Evolutionary conservation across 495 filamentous ascomycete species (phyloP), one percentile per base, ranked within the genome.

Genomic region (Aspergillus hancockii): DNA sequence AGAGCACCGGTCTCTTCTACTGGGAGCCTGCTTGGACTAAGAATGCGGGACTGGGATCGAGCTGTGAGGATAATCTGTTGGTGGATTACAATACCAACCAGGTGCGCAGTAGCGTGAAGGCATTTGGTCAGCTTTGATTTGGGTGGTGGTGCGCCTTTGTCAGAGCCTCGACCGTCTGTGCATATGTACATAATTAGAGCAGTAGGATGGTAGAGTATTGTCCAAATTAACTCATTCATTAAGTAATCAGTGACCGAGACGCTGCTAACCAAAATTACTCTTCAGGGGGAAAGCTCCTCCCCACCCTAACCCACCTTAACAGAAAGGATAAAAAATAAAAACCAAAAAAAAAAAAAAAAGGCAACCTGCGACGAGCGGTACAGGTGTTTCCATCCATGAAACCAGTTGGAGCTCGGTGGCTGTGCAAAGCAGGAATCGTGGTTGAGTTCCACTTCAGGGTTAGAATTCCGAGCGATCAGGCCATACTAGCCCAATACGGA

Each of bases 1-100:
- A 79, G 12, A 75, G 74, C 0, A 22, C 74, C 54, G 87, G 86
- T 0, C 59, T 90, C 45, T 88, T 88, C 64, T 90, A 89, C 55
- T 90, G 88, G 87, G 86, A 90, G 66, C 88, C 86, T 4, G 85
- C 81, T 8, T 90, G 86, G 87, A 75, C 88, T 46, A 71, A 83
- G 46, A 89, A 89, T 67, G 80, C 79, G 13, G 79, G 68, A 13
- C 69, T 89, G 56, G 87, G 88, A 22, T 79, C 78, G 38, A 79
- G 78, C 25, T 84, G 81, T 62, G 59, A 67, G 28, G 75, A 83
- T 69, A 79, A 77, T 63, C 54, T 81, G 55, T 61, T 83, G 70
- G 70, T 82, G 58, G 71, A 69, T 53, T 74, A 49, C 23, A 25
- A 52, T 21, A 68, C 55, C 21, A 64, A 75, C 55, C 60, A 66